Base-by-base conservation (phyloP, 345 rosid genomes). In the Fremontodendron californicum region DNA sequence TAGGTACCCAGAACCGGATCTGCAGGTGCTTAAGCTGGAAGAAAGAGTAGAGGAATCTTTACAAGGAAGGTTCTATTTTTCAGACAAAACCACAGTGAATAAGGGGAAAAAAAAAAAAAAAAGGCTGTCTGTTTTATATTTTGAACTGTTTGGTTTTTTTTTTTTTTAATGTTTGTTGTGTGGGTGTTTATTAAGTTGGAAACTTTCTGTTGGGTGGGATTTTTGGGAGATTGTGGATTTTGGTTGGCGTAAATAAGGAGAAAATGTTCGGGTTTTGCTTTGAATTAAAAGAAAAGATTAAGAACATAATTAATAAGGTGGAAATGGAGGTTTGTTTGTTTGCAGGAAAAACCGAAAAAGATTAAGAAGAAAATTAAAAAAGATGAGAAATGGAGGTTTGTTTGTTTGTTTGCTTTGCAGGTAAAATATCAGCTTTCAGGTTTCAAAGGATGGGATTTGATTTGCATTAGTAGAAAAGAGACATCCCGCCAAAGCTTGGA, bases 401-500 rank as follows among this genome's bases (percentile, higher is more conserved):
- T 15, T 57, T n/a, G n/a, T n/a, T n/a, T n/a, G n/a, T n/a, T n/a
- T n/a, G n/a, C n/a, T n/a, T n/a, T 69, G 88, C 79, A 52, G 82
- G 77, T 82, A 84, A 88, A 80, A 73, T 52, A 68, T 84, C 81
- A 82, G 80, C 84, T 78, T 71, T 58, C 79, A 15, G 48, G 60
- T 31, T 77, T 35, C 18, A 39, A 23, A 33, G 27, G 21, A 68
- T 33, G 40, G 9, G 12, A 6, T 15, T 39, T 25, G 31, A 8
- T 19, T 29, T 62, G 31, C 9, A 12, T 49, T 65, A 37, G 4
- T 29, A 6, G 60, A 80, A 87, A 63, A 81, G 79, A 73, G 91
- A 87, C 91, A 76, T 89, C 93, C 91, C 94, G 94, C 94, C 97
- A 91, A 85, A 84, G 87, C 78, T 39, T 75, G 54, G 45, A 46